Percentiles rank a stretch among this genome's conserved stretches.
These are phyloP conservation scores for Oryza officinalis DNA, from an alignment of 176 grass and related monocot species.

Conservation along the genomic window DNA sequence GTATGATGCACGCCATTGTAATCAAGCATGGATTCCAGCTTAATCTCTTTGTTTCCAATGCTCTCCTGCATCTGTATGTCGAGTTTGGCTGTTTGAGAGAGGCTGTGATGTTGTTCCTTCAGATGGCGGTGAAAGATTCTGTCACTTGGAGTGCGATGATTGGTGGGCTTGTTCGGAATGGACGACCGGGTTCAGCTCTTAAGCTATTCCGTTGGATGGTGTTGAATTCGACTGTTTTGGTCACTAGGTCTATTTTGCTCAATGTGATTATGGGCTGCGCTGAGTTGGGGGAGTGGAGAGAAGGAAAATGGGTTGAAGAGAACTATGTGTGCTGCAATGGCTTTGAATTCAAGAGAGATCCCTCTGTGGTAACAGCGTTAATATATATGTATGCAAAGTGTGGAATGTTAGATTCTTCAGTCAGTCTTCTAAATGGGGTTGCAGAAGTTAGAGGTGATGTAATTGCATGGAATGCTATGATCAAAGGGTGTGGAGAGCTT, in stretches of 20 bases:
- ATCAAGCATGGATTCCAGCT: constrained; percentile 50
- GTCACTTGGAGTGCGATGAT: constrained; percentile 72
- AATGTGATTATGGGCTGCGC: constrained; percentile 62
- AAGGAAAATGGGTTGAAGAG: constrained; percentile 65
- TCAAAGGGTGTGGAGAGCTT: constrained; percentile 67
- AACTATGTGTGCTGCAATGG: constrained; percentile 36
- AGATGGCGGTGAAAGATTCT: constrained; percentile 62
- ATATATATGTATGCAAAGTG: constrained; percentile 81
- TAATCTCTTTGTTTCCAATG: constrained; percentile 48
- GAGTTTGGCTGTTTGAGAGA: constrained; percentile 41
- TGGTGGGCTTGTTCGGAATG: constrained; percentile 55
- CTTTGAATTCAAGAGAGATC: constrained; percentile 46
- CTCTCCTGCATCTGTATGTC: constrained; percentile 58
- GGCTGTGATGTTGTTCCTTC: constrained; percentile 49
- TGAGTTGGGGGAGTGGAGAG: constrained; percentile 56
- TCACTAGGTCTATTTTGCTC: constrained; percentile 61
- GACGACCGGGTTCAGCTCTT: constrained; percentile 35
- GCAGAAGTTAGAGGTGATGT: constrained; percentile 51
- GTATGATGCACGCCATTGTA: constrained; percentile 35
- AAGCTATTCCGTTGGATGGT: constrained; percentile 56
- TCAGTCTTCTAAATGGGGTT: constrained; percentile 46
- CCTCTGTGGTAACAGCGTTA: constrained; percentile 52
- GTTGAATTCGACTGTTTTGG: background rate
- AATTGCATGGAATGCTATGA: constrained; percentile 73
- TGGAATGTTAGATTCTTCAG: constrained; percentile 47